Evolutionary conservation across 306 rosid genomes (phyloP), one percentile per base, ranked within the genome.

Genomic region (Ziziphus jujuba): DNA sequence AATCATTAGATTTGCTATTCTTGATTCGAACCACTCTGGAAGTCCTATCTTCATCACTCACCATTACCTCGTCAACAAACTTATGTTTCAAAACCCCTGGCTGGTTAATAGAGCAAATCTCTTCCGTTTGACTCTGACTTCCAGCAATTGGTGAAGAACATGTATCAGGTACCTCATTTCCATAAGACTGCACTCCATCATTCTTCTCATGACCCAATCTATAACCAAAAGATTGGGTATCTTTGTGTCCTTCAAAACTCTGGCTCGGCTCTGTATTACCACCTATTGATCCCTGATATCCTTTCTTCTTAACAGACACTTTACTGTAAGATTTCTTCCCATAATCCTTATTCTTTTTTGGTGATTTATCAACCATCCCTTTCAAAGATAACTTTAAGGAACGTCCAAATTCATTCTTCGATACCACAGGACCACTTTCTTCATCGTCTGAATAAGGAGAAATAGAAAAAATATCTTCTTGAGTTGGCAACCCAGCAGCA

Each of bases 391-490:
- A 84, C 69, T 88, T 95, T 48, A 93, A 77, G 28, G 95, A 76
- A 34, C 97, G 92, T 15, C 85, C 89, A 75, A 72, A 82, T 75
- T 95, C 99, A 71, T 77, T 84, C 89, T 91, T 95, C 54, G 69
- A 25, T 59, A 75, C 80, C 19, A 78, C 73, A 75, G 88, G 89
- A 59, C 79, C 90, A 47, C 74, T 79, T 70, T 95, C 99, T 59
- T 91, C 99, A 62, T 95, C 99, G 14, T 90, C 97, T 49, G 99
- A 95, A 79, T 78, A 95, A 52, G 97, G 97, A 36, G 96, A 89
- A 71, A 95, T 87, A 57, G 84, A 90, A 75, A 84, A 85, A 80
- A 95, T 91, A 70, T 95, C 97, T 61, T 95, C 97, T 80, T 84
- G 95, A 55, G 87, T 91, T 22, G 99, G 99, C 70, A 95, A 80